Conservation (phyloP, 305 asterid genomes). For the Stenogyne calaminthoides region DNA sequence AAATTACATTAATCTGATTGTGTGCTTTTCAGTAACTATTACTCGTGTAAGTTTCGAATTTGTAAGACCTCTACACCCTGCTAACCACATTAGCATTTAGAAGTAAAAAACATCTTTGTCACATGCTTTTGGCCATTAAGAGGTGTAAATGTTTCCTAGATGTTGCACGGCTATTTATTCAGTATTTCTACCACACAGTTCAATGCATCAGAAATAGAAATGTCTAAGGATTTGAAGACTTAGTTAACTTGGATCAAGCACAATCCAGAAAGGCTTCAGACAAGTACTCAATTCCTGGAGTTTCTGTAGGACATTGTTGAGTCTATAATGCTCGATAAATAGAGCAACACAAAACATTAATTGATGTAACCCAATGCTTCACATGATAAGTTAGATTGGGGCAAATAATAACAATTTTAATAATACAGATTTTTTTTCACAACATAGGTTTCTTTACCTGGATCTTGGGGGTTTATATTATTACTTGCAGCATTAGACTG, state of each 20-base stretch:
- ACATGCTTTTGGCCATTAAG: conserved; percentile 5
- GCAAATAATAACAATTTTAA: background rate
- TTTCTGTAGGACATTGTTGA: conserved; percentile 1
- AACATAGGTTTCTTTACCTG: conserved; percentile 42
- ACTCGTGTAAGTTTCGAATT: background rate
- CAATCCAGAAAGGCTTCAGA: too few species aligned
- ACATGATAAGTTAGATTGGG: background rate
- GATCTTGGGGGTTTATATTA: conserved; percentile 47
- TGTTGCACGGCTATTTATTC: conserved; percentile 9
- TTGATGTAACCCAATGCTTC: background rate
- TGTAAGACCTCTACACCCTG: conserved; percentile 3
- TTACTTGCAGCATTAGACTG: conserved; percentile 52
- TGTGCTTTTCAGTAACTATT: background rate
- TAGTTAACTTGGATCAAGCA: conserved; percentile 10
- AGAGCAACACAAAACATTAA: background rate
- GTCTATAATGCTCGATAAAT: background rate
- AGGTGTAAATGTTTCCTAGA: background rate
- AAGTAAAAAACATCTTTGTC: background rate
- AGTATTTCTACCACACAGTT: background rate
- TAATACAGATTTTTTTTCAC: background rate
- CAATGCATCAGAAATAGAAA: background rate
- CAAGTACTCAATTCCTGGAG: conserved; percentile 25
- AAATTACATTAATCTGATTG: background rate
- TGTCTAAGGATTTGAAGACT: background rate
- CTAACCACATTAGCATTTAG: conserved; percentile 4